phyloP scores from a whole-genome alignment of 495 filamentous ascomycete species.

The Tetracladium marchalianum region DNA sequence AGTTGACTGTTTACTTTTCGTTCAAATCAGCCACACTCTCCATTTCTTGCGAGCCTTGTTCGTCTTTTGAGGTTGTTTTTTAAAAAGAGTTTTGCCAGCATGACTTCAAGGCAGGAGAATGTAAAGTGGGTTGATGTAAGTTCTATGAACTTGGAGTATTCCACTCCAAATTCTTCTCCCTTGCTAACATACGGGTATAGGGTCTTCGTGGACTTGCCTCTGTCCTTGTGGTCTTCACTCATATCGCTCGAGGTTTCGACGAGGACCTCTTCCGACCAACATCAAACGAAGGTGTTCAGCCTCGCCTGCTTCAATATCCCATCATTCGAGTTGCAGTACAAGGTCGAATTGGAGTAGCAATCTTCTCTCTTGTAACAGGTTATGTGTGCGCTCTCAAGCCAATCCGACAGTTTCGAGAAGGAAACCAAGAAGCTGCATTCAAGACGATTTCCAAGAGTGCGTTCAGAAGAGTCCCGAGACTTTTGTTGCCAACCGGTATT shows the following conservation, averaged over 20 bases:
- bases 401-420: constrained; percentile 46
- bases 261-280: constrained; percentile 47
- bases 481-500: constrained; percentile 50
- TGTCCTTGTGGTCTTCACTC: constrained; percentile 52
- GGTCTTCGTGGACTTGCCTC: constrained; percentile 57
- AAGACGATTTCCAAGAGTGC: constrained; percentile 48
- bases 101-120: constrained; percentile 40
- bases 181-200: constrained; percentile 25
- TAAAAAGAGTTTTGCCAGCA: constrained; percentile 9
- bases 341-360: constrained; percentile 53
- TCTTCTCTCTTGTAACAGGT: constrained; percentile 58
- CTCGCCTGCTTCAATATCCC: constrained; percentile 48
- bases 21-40: no score
- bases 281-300: constrained; percentile 31
- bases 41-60: no score
- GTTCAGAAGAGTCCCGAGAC: constrained; percentile 51
- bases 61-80: no score
- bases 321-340: constrained; percentile 53
- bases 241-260: constrained; percentile 51
- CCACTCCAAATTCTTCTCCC: not conserved
- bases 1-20: no score
- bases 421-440: constrained; percentile 42
- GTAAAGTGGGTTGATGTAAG: constrained; percentile 65
- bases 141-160: constrained; percentile 1
- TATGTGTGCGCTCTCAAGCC: constrained; percentile 62